Evolutionary conservation across 1,139 yeast species (phyloP), one percentile per base, ranked within the genome.

Genomic region (Suhomyces maxii): DNA sequence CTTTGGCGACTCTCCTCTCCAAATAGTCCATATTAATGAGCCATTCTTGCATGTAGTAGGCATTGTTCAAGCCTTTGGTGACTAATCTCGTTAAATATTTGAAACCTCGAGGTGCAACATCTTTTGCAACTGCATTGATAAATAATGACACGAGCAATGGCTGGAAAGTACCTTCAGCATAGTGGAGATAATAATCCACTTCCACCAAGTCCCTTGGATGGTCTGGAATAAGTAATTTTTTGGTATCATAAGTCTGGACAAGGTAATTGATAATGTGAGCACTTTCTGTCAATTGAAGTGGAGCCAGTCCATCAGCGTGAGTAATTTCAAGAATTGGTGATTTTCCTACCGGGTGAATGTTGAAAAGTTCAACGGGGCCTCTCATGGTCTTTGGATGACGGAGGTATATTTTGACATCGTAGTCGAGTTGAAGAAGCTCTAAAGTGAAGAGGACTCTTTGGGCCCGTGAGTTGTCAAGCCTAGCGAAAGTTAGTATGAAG

Each of bases 311-410:
- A 56, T 78, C 78, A 28, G 65, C 72, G 46, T 65, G 71, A n/a
- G 63, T 57, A 14, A 81, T 67, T 46, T 77, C 80, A 39, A 81
- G 59, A 5, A 82, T 60, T 0, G 88, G 87, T 1, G 80, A 66
- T 55, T 79, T 80, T 1, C 86, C 86, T 30, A 77, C 59, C 6
- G 84, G 84, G 53, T 82, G 85, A 8, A 80, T 71, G 36, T 76
- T 69, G 49, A 71, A 73, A 37, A 82, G 63, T 34, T 73, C 82
- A 35, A 63, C 57, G 4, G 77, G 77, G 2, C 73, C 76, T 45
- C 79, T 61, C 69, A 70, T 69, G 6, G 77, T 72, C 10, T 69
- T 64, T 3, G 68, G 65, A 48, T 76, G 71, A 39, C 87, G 71
- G 47, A 76, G 65, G 60, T 77, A 81, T 2, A 76, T 60, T 44